A percentile compares a stretch with the other conserved stretches of the same genome.
These are phyloP conservation scores for Amanita muscaria DNA, from an alignment of 768 basidiomycete species.

Conservation along the genomic window DNA sequence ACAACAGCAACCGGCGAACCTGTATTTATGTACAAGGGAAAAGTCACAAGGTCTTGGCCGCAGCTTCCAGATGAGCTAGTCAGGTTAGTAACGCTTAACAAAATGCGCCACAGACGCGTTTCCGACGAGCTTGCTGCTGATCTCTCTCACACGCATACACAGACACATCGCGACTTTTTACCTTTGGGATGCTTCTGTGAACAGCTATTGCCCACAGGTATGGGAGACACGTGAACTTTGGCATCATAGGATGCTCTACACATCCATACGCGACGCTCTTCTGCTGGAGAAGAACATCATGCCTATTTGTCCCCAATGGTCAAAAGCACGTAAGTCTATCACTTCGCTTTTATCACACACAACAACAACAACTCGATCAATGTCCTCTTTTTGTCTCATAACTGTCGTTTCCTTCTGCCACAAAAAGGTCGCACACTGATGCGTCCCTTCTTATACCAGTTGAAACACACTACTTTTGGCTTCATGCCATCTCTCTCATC, in stretches of 20 bases:
- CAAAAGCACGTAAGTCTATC: conserved; percentile 42
- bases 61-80: conserved; percentile 42
- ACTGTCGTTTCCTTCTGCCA: no score
- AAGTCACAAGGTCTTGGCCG: conserved; percentile 22
- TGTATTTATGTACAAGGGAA: conserved; percentile 22
- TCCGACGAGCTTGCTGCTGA: conserved; percentile 23
- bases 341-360: conserved; percentile 3
- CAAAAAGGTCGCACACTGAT: conserved; percentile 5
- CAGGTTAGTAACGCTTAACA: conserved; percentile 31
- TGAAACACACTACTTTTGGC: conserved; percentile 65
- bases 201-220: conserved; percentile 38
- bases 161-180: conserved; percentile 54
- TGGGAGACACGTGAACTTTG: conserved; percentile 45
- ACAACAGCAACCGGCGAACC: no score
- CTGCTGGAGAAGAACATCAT: conserved; percentile 53
- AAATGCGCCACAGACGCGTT: conserved; percentile 22
- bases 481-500: conserved; percentile 48
- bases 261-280: conserved; percentile 50
- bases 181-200: conserved; percentile 38
- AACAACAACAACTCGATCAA: conserved; percentile 6
- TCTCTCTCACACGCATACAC: conserved; percentile 14
- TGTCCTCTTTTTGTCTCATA: neutral
- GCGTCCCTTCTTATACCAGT: conserved; percentile 31
- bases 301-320: conserved; percentile 55
- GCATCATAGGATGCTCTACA: conserved; percentile 55